Percentiles rank a stretch among this genome's conserved stretches.
Evolutionary conservation across 768 basidiomycete species (phyloP).

Genomic region (Auricularia auricula-judae): DNA sequence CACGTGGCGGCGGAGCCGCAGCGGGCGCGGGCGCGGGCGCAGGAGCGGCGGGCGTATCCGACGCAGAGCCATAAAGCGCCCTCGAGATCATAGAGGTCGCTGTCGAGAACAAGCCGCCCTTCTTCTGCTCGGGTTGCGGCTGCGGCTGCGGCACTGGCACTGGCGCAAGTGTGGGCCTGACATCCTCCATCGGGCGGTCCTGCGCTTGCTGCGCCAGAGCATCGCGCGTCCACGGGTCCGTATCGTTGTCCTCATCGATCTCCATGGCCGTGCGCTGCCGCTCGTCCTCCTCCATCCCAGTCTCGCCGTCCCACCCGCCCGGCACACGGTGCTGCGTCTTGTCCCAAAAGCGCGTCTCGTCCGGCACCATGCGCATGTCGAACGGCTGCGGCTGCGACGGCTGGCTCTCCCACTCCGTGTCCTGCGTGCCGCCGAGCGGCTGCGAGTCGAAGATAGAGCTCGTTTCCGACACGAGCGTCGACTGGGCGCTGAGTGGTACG

Average conservation of each 20-base stretch:
- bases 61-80: not conserved
- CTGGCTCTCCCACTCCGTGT: not conserved
- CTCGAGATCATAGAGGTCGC: not conserved
- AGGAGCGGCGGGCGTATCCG: not conserved
- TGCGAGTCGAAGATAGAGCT: not conserved
- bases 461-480: not conserved
- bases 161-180: not conserved
- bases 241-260: conserved; percentile 8
- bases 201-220: not conserved
- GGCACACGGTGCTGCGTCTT: not conserved
- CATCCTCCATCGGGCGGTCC: not conserved
- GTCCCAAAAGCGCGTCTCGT: conserved; percentile 1
- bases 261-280: not conserved
- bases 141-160: not conserved
- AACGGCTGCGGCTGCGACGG: not conserved
- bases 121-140: not conserved
- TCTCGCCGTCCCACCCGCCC: not conserved
- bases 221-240: not conserved
- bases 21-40: not conserved
- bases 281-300: conserved; percentile 10
- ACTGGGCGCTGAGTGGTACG: not conserved
- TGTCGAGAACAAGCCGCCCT: not conserved
- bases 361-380: not conserved
- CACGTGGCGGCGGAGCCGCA: not conserved
- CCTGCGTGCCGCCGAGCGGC: not conserved